Conservation (phyloP, 2,329 filamentous ascomycete genomes). For the Cladosporium sp. region DNA sequence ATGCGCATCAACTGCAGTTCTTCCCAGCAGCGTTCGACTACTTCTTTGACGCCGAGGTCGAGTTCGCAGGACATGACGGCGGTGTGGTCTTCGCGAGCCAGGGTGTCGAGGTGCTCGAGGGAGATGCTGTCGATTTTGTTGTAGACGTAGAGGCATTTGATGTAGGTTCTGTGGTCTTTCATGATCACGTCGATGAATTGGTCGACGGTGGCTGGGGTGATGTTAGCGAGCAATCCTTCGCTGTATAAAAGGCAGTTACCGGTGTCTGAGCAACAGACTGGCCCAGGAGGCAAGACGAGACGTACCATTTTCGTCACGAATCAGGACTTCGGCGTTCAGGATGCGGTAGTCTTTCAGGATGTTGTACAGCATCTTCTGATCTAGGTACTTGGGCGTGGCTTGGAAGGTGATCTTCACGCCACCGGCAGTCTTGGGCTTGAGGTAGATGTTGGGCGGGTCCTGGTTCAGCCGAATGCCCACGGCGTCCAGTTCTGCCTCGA, state of each 20-base stretch:
- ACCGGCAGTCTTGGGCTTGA: slow-evolving; percentile 92
- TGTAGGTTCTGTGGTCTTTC: slow-evolving; percentile 98
- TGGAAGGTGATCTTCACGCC: slow-evolving; percentile 99
- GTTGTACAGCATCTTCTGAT: slow-evolving; percentile 98
- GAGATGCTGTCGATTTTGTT: slow-evolving; percentile 98
- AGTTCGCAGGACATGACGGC: slow-evolving; percentile 98
- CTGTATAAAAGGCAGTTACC: too few species aligned
- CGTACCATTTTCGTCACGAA: slow-evolving; percentile 82
- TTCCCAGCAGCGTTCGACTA: slow-evolving; percentile 92
- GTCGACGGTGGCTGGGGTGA: slow-evolving; percentile 74
- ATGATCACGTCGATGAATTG: slow-evolving; percentile 99
- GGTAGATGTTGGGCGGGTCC: slow-evolving; percentile 95
- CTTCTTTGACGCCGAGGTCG: slow-evolving; percentile 88
- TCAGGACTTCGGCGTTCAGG: slow-evolving; percentile 92
- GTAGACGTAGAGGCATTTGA: slow-evolving; percentile 92
- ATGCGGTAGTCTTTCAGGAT: slow-evolving; percentile 99
- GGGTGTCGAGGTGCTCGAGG: slow-evolving; percentile 86
- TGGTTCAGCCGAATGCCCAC: slow-evolving; percentile 93
- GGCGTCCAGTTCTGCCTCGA: slow-evolving; percentile 91
- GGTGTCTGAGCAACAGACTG: not conserved
- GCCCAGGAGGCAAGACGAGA: not conserved
- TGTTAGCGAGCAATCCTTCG: not conserved
- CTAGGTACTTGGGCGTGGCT: slow-evolving; percentile 80
- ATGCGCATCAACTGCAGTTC: slow-evolving; percentile 86
- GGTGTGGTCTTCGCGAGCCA: slow-evolving; percentile 90